These are phyloP conservation scores for Kluyveromyces lactis DNA, from an alignment of 805 yeast genomes.

Conservation along the genomic window DNA sequence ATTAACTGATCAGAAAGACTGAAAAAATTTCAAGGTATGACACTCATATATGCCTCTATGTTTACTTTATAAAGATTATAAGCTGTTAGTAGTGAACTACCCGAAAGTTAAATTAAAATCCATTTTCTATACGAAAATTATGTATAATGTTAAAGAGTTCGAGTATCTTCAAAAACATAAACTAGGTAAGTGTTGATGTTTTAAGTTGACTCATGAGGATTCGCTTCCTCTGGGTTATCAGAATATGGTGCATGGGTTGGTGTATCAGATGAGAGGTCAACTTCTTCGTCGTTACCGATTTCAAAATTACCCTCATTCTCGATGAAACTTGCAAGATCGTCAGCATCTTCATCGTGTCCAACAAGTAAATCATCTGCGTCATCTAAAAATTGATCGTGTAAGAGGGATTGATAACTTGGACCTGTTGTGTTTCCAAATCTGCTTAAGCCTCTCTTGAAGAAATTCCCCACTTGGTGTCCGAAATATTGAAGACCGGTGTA, in stretches of 20 bases:
- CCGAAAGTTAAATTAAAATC: no score
- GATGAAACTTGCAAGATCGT: constrained; percentile 37
- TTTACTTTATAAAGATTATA: no score
- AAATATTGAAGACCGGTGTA: constrained; percentile 16
- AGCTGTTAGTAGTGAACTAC: no score
- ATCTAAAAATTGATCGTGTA: constrained; percentile 28
- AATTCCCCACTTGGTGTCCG: constrained; percentile 10
- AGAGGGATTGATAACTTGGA: constrained; percentile 26
- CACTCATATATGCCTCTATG: no score
- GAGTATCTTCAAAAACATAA: no score
- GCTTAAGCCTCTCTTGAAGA: constrained; percentile 13
- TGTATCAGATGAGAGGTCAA: constrained; percentile 1
- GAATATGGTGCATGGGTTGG: constrained; percentile 12
- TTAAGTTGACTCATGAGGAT: no score
- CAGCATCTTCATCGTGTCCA: constrained; percentile 41
- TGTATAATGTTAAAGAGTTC: no score
- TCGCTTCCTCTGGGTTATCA: constrained; percentile 7
- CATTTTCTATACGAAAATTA: no score
- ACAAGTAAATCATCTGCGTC: constrained; percentile 30
- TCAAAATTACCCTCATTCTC: constrained; percentile 30
- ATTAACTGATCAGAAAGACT: no score
- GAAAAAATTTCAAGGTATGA: no score
- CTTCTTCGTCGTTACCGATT: constrained; percentile 28
- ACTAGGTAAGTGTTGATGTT: no score
- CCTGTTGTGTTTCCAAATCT: constrained; percentile 24